Evolutionary conservation across 2,329 filamentous ascomycete genomes (phyloP).

Genomic region (Neopestalotiopsis clavispora): DNA sequence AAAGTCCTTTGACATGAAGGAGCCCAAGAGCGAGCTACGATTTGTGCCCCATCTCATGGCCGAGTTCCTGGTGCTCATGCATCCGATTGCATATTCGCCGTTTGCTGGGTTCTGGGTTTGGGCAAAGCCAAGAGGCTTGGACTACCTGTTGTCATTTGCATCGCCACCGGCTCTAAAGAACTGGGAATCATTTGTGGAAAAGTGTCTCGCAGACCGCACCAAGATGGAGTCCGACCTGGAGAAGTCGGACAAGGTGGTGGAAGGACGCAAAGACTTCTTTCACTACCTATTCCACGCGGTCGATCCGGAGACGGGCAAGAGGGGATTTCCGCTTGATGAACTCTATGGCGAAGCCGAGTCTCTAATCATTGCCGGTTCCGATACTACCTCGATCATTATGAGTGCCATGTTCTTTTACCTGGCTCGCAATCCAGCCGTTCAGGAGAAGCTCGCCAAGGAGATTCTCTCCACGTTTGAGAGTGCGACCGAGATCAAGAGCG

Average conservation of each 20-base stretch:
- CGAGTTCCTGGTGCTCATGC: slow-evolving; percentile 9
- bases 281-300: slow-evolving; percentile 11
- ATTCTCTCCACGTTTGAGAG: slow-evolving; percentile 15
- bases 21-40: slow-evolving; percentile 7
- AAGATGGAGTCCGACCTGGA: background rate
- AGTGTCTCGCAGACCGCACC: slow-evolving; percentile 7
- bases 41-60: background rate
- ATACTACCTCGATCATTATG: slow-evolving; percentile 15
- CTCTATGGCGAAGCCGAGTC: slow-evolving; percentile 6
- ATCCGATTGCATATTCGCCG: slow-evolving; percentile 12
- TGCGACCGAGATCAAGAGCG: slow-evolving; percentile 8
- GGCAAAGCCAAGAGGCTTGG: background rate
- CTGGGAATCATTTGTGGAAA: slow-evolving; percentile 13
- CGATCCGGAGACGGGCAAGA: slow-evolving; percentile 5
- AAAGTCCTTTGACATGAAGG: slow-evolving; percentile 15
- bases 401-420: slow-evolving; percentile 16
- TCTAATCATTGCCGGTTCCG: slow-evolving; percentile 12
- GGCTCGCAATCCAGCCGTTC: slow-evolving; percentile 12
- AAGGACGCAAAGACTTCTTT: slow-evolving; percentile 13
- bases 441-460: slow-evolving; percentile 14
- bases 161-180: slow-evolving; percentile 2
- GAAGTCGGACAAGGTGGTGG: background rate
- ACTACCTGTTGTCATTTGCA: slow-evolving; percentile 1
- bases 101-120: slow-evolving; percentile 9
- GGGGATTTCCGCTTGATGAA: background rate